phyloP scores from a whole-genome alignment of 2,329 filamentous ascomycete species.

The Kalaharituber pfeilii region DNA sequence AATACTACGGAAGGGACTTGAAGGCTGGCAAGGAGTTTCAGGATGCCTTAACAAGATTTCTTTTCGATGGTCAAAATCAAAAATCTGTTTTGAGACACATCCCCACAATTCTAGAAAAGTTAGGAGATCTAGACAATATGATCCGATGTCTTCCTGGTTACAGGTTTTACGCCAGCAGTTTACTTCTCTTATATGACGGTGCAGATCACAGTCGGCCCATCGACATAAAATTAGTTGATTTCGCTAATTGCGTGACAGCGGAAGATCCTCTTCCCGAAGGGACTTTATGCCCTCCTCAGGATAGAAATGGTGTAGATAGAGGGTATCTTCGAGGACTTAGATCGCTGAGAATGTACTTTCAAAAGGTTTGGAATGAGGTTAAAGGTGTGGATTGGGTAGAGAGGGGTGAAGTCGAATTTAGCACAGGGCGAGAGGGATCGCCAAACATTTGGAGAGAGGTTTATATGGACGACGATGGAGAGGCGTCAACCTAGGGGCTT shows the following conservation, averaged over 20 bases:
- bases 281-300: constrained; percentile 56
- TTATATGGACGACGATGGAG: constrained; percentile 21
- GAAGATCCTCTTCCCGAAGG: constrained; percentile 48
- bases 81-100: constrained; percentile 71
- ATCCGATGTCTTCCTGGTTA: constrained; percentile 66
- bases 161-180: constrained; percentile 84
- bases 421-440: constrained; percentile 25
- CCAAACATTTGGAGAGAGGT: constrained; percentile 23
- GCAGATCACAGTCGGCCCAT: constrained; percentile 40
- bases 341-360: constrained; percentile 65
- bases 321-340: constrained; percentile 77
- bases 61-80: constrained; percentile 75
- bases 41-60: constrained; percentile 67
- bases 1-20: constrained; percentile 82
- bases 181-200: constrained; percentile 94
- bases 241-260: constrained; percentile 89
- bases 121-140: constrained; percentile 66
- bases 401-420: constrained; percentile 29
- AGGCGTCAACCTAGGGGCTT: constrained; percentile 19
- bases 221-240: constrained; percentile 94
- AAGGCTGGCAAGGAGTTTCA: constrained; percentile 82
- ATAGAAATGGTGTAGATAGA: constrained; percentile 64
- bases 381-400: constrained; percentile 27
- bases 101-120: constrained; percentile 67
- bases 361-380: constrained; percentile 61